Evolutionary conservation across 2,329 filamentous ascomycete species (phyloP).

Genomic region (Pseudogymnoascus sp.): DNA sequence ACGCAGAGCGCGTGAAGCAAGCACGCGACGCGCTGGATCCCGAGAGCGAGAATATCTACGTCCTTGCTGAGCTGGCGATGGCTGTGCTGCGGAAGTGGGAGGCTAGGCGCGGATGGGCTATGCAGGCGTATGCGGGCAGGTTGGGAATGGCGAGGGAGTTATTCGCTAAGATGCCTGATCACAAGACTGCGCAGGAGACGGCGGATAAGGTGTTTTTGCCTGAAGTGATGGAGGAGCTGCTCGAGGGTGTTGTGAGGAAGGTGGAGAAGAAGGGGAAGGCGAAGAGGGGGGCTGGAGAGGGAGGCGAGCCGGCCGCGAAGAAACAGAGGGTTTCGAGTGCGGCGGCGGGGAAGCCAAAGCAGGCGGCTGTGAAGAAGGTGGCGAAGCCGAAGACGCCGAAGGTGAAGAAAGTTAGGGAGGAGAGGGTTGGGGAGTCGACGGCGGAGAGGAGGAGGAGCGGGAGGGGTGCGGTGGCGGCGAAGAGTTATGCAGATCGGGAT

Average conservation of each 20-base stretch:
- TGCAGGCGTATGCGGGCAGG: conserved; percentile 77
- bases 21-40: conserved; percentile 70
- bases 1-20: conserved; percentile 88
- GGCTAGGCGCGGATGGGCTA: conserved; percentile 75
- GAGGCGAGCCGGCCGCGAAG: conserved; percentile 15
- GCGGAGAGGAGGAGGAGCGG: conserved; percentile 30
- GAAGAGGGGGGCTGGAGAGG: background rate
- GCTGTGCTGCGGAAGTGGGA: conserved; percentile 77
- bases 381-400: conserved; percentile 25
- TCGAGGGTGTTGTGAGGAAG: conserved; percentile 58
- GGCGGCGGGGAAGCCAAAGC: conserved; percentile 25
- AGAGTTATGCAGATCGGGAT: conserved; percentile 31
- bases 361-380: conserved; percentile 20
- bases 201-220: conserved; percentile 79
- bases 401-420: conserved; percentile 21
- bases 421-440: conserved; percentile 8
- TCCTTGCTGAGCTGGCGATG: conserved; percentile 80
- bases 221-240: conserved; percentile 63
- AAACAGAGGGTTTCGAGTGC: conserved; percentile 21
- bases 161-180: conserved; percentile 67
- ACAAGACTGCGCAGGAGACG: conserved; percentile 73
- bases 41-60: conserved; percentile 68
- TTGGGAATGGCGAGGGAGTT: conserved; percentile 72
- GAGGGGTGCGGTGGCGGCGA: conserved; percentile 31
- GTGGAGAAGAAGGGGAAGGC: conserved; percentile 51